A percentile compares a stretch with the other conserved stretches of the same genome.
Evolutionary conservation across 129 eudicot genomes (phyloP).

Genomic region (Artemisia argyi): DNA sequence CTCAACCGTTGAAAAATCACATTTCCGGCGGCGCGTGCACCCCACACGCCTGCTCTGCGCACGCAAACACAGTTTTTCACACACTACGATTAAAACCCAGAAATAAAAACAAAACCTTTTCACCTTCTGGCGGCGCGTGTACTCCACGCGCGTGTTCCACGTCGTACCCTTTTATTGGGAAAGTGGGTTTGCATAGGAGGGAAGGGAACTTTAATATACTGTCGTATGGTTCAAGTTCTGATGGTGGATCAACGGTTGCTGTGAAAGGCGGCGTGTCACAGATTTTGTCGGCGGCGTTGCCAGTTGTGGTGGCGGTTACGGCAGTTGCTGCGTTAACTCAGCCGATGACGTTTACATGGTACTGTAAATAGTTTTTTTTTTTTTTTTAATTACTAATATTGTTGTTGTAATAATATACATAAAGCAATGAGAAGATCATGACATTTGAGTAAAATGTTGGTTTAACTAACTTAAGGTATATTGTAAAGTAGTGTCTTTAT

Average conservation of each 20-base stretch:
- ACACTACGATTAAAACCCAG: too few species aligned
- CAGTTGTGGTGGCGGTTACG: slow-evolving; percentile 92
- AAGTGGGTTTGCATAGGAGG: slow-evolving; percentile 84
- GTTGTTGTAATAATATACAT: too few species aligned
- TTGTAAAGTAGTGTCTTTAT: too few species aligned
- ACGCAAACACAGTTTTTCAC: too few species aligned
- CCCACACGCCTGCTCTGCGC: slow-evolving; percentile 49
- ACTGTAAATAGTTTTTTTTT: slow-evolving; percentile 22
- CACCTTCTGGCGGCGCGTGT: slow-evolving; percentile 28
- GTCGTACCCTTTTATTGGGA: slow-evolving; percentile 71
- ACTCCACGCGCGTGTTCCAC: slow-evolving; percentile 59
- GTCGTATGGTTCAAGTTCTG: slow-evolving; percentile 57
- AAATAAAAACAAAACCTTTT: neutral
- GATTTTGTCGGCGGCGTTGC: slow-evolving; percentile 80
- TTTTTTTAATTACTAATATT: too few species aligned
- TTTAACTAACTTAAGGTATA: too few species aligned
- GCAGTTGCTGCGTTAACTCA: slow-evolving; percentile 87
- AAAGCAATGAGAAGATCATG: too few species aligned
- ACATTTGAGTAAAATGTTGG: too few species aligned
- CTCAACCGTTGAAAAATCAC: slow-evolving; percentile 20
- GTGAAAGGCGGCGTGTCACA: slow-evolving; percentile 62
- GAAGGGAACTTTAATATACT: slow-evolving; percentile 70
- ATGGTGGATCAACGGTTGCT: slow-evolving; percentile 28
- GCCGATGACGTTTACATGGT: slow-evolving; percentile 91
- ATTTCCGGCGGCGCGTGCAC: slow-evolving; percentile 27